Evolutionary conservation across 257 asterid species (phyloP), one percentile per base, ranked within the genome.

Genomic region (Ophiorrhiza pumila): DNA sequence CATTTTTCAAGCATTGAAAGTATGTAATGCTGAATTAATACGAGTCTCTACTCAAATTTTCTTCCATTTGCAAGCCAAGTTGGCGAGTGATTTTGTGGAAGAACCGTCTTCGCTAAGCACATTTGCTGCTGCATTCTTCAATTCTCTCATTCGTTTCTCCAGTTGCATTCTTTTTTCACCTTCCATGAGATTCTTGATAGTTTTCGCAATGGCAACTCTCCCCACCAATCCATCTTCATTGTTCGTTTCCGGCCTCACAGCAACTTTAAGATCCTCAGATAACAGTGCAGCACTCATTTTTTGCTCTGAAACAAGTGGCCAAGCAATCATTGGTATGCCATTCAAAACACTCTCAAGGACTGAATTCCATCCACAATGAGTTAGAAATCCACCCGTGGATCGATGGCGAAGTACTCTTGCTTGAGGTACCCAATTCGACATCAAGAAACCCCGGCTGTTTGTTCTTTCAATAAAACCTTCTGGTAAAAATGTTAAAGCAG

Each of bases 361-460:
- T 1, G 82, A 81, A 31, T 81, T 81, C 82, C 85, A 81, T 4
- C 85, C 85, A 11, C 82, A 81, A 5, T 81, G 85, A 14, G 71
- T 74, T 17, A 74, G 10, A 41, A 80, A 77, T 11, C 77, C 82
- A 2, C 79, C 75, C 0, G 76, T 71, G 0, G 82, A 77, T 6
- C 4, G 46, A 23, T 81, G 82, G 15, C 37, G 23, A 5, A 81
- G 75, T 10, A 81, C 37, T 17, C 29, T 45, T 3, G 77, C 77
- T 8, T 81, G 85, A 9, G 85, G 85, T 0, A 72, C 82, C 85
- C 85, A 81, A 32, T 46, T 39, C 2, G 80, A 49, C 13, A 70
- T 64, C 49, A 81, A 20, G 1, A 69, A 11, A 13, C 79, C 84
- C 8, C 55, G 14, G 14, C 47, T 72, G 17, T 47, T 63, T 14